phyloP scores from a whole-genome alignment of 768 basidiomycete species.

The Auriscalpium orientale region DNA sequence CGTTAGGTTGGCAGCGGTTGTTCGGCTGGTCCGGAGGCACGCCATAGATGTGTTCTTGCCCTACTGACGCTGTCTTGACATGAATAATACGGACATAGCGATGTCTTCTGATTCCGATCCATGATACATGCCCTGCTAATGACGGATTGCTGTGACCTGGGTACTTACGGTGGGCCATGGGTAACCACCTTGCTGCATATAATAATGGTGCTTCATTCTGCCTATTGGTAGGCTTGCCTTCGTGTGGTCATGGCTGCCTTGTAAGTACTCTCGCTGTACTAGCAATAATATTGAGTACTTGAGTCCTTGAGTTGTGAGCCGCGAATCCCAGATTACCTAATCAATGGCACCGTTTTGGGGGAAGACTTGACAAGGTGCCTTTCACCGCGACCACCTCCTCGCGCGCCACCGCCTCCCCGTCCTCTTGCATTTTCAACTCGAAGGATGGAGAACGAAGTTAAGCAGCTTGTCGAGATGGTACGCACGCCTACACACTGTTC shows the following conservation, averaged over 20 bases:
- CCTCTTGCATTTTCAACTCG: background rate
- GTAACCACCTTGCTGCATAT: no score
- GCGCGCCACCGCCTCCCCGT: background rate
- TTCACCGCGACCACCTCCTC: background rate
- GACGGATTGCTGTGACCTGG: no score
- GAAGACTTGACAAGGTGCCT: background rate
- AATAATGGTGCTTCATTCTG: no score
- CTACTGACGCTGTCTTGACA: background rate
- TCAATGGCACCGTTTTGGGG: background rate
- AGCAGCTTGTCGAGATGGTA: constrained; percentile 32
- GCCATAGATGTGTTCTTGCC: background rate
- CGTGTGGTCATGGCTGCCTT: no score
- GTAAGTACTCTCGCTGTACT: no score
- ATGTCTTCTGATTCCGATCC: background rate
- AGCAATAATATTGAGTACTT: no score
- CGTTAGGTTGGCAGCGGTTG: background rate
- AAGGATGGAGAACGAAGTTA: constrained; percentile 26
- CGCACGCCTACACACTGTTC: background rate
- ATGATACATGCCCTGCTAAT: no score
- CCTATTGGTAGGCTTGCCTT: no score
- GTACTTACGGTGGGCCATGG: no score
- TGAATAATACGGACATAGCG: background rate
- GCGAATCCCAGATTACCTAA: background rate
- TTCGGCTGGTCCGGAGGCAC: background rate
- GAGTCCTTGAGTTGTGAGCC: no score